phyloP scores from a whole-genome alignment of 1,284 basidiomycete species.

The Papiliotrema laurentii region DNA sequence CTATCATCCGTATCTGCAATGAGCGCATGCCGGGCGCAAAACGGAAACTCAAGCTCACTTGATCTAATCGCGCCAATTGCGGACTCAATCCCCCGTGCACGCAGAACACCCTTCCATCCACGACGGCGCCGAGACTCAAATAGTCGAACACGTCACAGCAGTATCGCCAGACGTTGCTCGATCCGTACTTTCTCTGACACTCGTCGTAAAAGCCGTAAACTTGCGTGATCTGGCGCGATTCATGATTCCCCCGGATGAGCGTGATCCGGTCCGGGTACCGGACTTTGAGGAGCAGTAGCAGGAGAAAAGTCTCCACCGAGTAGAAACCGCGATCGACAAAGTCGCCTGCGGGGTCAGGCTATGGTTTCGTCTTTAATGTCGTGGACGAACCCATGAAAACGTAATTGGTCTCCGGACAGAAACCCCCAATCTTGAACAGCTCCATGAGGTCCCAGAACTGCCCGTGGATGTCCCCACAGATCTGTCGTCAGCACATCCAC shows the following conservation, averaged over 20 bases:
- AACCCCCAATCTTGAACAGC: slow-evolving; percentile 90
- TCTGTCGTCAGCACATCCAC: slow-evolving; percentile 53
- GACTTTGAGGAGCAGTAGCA: slow-evolving; percentile 92
- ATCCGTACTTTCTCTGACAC: slow-evolving; percentile 94
- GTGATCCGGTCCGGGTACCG: slow-evolving; percentile 97
- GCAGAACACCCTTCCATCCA: slow-evolving; percentile 89
- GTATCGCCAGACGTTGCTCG: slow-evolving; percentile 93
- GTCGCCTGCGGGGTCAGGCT: slow-evolving; percentile 57
- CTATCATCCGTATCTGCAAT: slow-evolving; percentile 83
- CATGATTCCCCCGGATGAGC: slow-evolving; percentile 95
- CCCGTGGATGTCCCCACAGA: slow-evolving; percentile 98
- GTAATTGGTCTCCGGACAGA: slow-evolving; percentile 94
- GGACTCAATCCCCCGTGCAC: slow-evolving; percentile 92
- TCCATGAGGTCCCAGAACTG: slow-evolving; percentile 98
- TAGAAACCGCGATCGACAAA: slow-evolving; percentile 98
- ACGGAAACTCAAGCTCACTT: slow-evolving; percentile 55
- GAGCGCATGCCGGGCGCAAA: slow-evolving; percentile 1
- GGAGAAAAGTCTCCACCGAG: slow-evolving; percentile 92
- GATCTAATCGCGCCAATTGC: slow-evolving; percentile 74
- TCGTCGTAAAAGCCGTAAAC: slow-evolving; percentile 99
- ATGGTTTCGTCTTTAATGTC: too few relatives aligned
- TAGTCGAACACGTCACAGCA: slow-evolving; percentile 99
- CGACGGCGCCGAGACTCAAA: slow-evolving; percentile 85
- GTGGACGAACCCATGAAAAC: slow-evolving; percentile 88
- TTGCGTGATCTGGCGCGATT: slow-evolving; percentile 97